Conservation (phyloP, 495 filamentous ascomycete species). For the Alectoria sarmentosa region DNA sequence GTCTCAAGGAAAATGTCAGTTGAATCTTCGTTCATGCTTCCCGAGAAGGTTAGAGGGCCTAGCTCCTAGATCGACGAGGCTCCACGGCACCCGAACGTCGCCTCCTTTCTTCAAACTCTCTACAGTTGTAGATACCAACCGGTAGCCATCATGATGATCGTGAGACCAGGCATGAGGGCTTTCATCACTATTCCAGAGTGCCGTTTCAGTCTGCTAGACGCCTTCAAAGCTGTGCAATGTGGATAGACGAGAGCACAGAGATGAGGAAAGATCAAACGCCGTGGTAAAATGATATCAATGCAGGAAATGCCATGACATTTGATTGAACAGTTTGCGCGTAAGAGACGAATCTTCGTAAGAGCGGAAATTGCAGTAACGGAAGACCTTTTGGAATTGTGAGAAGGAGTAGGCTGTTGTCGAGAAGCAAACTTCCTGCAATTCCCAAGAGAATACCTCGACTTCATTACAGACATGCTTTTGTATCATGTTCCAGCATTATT, state of each 20-base stretch:
- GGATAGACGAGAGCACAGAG: not conserved
- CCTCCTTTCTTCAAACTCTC: not conserved
- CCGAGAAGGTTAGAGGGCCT: not conserved
- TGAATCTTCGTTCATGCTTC: not conserved
- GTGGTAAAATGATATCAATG: not conserved
- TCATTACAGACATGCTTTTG: not conserved
- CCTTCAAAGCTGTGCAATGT: not conserved
- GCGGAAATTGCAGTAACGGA: not conserved
- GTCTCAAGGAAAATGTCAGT: not conserved
- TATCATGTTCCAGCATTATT: not conserved
- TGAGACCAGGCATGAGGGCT: no score
- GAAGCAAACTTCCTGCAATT: not conserved
- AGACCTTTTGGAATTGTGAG: not conserved
- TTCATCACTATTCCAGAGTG: no score
- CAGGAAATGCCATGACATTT: not conserved
- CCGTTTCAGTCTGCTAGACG: not conserved
- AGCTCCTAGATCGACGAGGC: not conserved
- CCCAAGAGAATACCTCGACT: not conserved
- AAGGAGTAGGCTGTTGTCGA: not conserved
- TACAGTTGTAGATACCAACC: not conserved
- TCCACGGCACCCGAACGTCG: not conserved
- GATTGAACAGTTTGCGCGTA: not conserved
- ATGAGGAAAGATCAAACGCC: not conserved
- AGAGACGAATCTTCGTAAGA: not conserved
- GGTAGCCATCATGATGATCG: not conserved